Conservation (phyloP, 441 rosid species). For the Corymbia calophylla region DNA sequence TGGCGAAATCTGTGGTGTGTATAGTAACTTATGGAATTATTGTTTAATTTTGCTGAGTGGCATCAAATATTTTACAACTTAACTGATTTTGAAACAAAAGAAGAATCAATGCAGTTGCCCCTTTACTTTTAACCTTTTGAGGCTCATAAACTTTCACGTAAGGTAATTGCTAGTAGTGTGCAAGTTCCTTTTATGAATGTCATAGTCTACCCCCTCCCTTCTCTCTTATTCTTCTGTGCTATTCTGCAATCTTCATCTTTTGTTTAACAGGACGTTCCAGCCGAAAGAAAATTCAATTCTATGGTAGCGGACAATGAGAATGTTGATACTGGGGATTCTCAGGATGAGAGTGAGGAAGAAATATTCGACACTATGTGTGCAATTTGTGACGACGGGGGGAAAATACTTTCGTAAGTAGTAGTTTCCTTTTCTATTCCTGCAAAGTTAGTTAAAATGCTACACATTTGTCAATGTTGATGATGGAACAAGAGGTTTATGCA, state of each 20-base stretch:
- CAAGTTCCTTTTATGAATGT: no score
- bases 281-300: constrained; percentile 5
- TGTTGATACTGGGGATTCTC: constrained; percentile 4
- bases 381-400: constrained; percentile 68
- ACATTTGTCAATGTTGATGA: background rate
- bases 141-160: no score
- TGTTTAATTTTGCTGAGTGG: background rate
- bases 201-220: background rate
- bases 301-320: constrained; percentile 7
- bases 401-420: constrained; percentile 36
- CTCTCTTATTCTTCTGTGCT: background rate
- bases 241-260: background rate
- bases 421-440: background rate
- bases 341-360: constrained; percentile 4
- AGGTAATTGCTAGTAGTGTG: no score
- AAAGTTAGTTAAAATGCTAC: background rate
- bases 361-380: constrained; percentile 50
- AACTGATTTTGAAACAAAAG: background rate
- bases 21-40: background rate
- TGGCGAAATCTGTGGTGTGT: background rate
- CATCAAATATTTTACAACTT: background rate
- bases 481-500: background rate
- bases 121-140: no score
- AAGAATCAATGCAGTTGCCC: no score
- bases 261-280: constrained; percentile 13